phyloP scores from a whole-genome alignment of 1,139 yeast genomes.

The Pichia sp. region DNA sequence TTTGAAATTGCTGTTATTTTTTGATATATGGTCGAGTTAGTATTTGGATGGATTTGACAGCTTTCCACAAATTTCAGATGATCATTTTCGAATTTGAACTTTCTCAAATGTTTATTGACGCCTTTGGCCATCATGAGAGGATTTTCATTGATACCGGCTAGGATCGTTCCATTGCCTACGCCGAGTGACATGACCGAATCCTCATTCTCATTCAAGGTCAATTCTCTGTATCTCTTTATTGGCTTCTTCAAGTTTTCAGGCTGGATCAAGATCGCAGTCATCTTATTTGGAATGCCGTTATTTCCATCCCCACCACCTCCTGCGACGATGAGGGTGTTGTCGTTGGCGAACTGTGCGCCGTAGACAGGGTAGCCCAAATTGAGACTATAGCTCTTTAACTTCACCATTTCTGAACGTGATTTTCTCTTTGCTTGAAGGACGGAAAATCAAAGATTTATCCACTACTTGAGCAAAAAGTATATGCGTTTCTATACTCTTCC shows the following conservation, averaged over 20 bases:
- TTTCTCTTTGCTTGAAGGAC: background rate
- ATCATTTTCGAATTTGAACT: conserved; percentile 55
- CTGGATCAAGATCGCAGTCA: conserved; percentile 63
- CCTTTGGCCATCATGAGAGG: conserved; percentile 52
- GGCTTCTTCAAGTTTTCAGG: conserved; percentile 51
- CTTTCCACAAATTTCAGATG: conserved; percentile 61
- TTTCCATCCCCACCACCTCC: conserved; percentile 99
- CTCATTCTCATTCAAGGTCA: conserved; percentile 55
- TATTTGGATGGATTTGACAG: conserved; percentile 41
- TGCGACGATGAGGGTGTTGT: conserved; percentile 61
- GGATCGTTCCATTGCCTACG: conserved; percentile 46
- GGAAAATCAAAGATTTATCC: no score
- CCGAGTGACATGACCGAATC: conserved; percentile 77
- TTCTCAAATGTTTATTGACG: conserved; percentile 68
- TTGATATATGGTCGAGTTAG: conserved; percentile 51
- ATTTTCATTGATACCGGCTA: conserved; percentile 74
- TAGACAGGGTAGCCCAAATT: conserved; percentile 79
- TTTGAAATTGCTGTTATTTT: conserved; percentile 51
- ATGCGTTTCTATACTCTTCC: no score
- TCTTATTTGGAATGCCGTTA: conserved; percentile 80
- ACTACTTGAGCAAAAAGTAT: no score
- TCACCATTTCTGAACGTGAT: conserved; percentile 9
- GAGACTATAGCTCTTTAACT: conserved; percentile 30
- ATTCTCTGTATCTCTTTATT: conserved; percentile 59
- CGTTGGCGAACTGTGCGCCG: conserved; percentile 66